Conservation (phyloP, 2,329 filamentous ascomycete species). For the Diaporthe australafricana region DNA sequence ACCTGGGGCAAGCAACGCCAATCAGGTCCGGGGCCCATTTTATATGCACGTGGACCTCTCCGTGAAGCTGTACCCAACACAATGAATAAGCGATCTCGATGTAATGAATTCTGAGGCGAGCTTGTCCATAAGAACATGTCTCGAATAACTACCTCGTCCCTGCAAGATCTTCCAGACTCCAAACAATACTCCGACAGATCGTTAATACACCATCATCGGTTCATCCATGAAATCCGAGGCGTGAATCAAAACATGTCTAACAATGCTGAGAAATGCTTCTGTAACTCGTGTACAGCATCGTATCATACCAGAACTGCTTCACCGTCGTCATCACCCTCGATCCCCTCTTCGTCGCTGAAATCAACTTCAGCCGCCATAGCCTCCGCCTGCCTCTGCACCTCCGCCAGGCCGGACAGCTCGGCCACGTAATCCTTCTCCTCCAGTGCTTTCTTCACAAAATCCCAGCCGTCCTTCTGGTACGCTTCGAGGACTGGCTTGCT, state of each 20-base stretch:
- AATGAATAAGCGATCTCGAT: background rate
- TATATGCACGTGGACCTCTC: background rate
- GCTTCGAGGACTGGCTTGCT: constrained; percentile 75
- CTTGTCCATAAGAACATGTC: background rate
- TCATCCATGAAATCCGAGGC: background rate
- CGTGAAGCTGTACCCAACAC: background rate
- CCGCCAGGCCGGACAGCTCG: constrained; percentile 79
- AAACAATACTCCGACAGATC: background rate
- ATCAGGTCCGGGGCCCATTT: no score
- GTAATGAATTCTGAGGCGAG: background rate
- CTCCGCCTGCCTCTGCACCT: constrained; percentile 73
- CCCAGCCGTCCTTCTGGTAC: constrained; percentile 78
- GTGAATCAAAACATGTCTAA: background rate
- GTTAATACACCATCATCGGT: background rate
- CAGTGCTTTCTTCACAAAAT: constrained; percentile 79
- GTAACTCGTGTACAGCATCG: background rate
- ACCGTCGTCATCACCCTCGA: constrained; percentile 58
- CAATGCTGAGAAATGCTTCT: background rate
- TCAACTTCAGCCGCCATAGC: constrained; percentile 65
- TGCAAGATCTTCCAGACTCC: background rate
- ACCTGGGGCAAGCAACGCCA: background rate
- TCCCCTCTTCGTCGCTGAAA: constrained; percentile 70
- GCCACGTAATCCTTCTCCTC: constrained; percentile 82
- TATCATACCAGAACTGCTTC: constrained; percentile 65
- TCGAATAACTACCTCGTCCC: background rate